These are phyloP conservation scores for Sporothrix brasiliensis DNA, from an alignment of 2,329 filamentous ascomycete genomes.

Conservation along the genomic window DNA sequence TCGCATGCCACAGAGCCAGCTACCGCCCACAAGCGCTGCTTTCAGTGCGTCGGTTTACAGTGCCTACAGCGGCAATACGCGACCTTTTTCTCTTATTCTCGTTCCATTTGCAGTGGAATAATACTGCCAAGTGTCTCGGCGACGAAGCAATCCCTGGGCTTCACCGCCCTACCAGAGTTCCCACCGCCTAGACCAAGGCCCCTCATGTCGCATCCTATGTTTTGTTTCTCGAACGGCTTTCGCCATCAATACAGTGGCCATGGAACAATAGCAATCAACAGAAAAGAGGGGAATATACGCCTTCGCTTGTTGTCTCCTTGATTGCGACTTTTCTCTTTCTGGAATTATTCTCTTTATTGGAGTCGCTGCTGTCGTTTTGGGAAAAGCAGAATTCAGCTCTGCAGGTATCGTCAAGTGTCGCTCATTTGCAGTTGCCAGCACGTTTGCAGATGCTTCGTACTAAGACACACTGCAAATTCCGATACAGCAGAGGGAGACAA, in stretches of 20 bases:
- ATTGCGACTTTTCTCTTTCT: not conserved
- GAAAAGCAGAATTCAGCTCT: not conserved
- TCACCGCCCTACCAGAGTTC: not conserved
- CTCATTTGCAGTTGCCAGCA: constrained; percentile 8
- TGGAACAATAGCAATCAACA: too few species aligned
- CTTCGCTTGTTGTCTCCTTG: not conserved
- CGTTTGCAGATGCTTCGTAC: not conserved
- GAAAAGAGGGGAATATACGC: too few species aligned
- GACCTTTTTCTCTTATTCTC: not conserved
- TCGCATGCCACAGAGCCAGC: not conserved
- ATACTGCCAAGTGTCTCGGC: constrained; percentile 23
- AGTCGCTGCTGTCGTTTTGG: too few species aligned
- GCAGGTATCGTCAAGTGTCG: not conserved
- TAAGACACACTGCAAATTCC: not conserved
- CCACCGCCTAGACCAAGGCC: too few species aligned
- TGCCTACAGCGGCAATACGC: not conserved
- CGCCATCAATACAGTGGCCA: too few species aligned
- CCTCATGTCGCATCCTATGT: too few species aligned
- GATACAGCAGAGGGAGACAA: too few species aligned
- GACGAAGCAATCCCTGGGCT: not conserved
- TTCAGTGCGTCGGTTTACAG: not conserved
- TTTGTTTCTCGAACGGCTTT: too few species aligned
- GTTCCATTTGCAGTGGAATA: not conserved
- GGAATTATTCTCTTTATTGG: too few species aligned
- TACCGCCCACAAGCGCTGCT: too few species aligned